Evolutionary conservation across 441 rosid genomes (phyloP).

Genomic region (Adansonia madagascariensis): DNA sequence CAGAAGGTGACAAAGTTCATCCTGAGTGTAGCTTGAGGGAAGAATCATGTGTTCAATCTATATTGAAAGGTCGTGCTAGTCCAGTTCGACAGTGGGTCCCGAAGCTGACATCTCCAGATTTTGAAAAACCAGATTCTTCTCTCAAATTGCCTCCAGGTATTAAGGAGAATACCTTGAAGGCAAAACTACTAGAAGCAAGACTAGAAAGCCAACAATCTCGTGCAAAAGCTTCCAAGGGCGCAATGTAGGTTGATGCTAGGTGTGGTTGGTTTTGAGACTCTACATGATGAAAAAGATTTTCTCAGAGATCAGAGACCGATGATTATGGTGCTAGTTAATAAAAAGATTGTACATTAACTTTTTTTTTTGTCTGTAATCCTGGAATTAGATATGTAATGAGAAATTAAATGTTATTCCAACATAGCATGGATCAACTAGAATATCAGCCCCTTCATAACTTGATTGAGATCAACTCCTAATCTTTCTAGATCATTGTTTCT

Average conservation of each 20-base stretch:
- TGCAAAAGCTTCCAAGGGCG: constrained; percentile 40
- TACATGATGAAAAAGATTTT: background rate
- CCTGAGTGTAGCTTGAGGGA: constrained; percentile 44
- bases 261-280: background rate
- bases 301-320: background rate
- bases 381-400: background rate
- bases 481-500: no score
- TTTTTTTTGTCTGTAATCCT: background rate
- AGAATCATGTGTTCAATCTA: constrained; percentile 27
- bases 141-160: constrained; percentile 24
- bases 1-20: constrained; percentile 57
- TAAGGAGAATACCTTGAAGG: constrained; percentile 43
- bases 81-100: constrained; percentile 44
- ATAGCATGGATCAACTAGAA: background rate
- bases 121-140: constrained; percentile 38
- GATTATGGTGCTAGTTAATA: background rate
- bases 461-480: no score
- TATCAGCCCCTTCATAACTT: no score
- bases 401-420: background rate
- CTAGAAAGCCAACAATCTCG: constrained; percentile 51
- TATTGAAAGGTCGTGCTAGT: constrained; percentile 32
- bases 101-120: constrained; percentile 37
- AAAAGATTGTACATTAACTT: background rate
- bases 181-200: constrained; percentile 54
- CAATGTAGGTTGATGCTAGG: constrained; percentile 25